Evolutionary conservation across 345 rosid species (phyloP).

Genomic region (Trapa bicornis): DNA sequence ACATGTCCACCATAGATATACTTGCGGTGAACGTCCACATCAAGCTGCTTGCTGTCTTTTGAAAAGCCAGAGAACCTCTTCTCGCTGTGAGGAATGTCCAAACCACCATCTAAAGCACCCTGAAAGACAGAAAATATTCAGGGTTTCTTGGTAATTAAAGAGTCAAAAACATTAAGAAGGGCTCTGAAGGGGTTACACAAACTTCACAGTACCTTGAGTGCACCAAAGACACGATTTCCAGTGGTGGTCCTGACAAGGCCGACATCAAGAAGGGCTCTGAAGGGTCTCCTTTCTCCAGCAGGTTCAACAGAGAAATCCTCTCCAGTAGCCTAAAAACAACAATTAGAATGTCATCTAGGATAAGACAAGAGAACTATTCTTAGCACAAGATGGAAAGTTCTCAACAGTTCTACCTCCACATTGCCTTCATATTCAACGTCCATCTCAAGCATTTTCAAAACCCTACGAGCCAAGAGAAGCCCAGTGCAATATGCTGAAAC

Average conservation of each 20-base stretch:
- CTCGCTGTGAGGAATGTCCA: conserved; percentile 86
- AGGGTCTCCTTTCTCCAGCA: conserved; percentile 55
- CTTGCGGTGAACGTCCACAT: conserved; percentile 69
- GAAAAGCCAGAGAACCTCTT: conserved; percentile 80
- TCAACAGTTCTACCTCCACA: conserved; percentile 35
- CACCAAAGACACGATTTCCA: conserved; percentile 67
- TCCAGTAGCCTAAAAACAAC: conserved; percentile 50
- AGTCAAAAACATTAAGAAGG: no score
- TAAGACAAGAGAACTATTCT: not conserved
- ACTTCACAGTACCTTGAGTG: conserved; percentile 39
- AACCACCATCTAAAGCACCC: conserved; percentile 88
- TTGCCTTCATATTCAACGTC: conserved; percentile 60
- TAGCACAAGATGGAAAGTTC: not conserved
- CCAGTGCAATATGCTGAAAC: conserved; percentile 65
- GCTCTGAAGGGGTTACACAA: not conserved
- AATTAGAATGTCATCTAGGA: not conserved
- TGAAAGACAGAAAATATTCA: conserved; percentile 4
- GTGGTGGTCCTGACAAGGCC: conserved; percentile 63
- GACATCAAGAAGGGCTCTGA: conserved; percentile 80
- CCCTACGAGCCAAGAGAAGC: conserved; percentile 69
- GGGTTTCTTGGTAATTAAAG: not conserved
- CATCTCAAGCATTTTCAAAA: conserved; percentile 55
- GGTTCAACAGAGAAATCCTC: conserved; percentile 87
- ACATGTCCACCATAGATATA: conserved; percentile 75
- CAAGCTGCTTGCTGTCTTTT: conserved; percentile 60